A percentile compares a stretch with the other conserved stretches of the same genome.
phyloP scores from a whole-genome alignment of 371 early-diverging fungal genomes.

The Smittium culicis region DNA sequence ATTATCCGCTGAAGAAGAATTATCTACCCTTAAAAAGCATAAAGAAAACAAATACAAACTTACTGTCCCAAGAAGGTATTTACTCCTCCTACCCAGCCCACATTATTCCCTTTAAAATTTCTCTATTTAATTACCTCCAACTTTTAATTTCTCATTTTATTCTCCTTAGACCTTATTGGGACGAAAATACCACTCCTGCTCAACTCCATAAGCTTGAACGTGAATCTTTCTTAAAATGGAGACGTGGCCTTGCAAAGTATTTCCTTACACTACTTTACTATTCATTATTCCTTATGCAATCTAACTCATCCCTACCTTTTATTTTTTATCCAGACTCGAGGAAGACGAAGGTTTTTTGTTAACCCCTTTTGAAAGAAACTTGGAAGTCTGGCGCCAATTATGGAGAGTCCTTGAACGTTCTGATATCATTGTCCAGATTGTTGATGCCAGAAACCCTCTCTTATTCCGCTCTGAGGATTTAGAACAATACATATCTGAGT shows the following conservation, averaged over 20 bases:
- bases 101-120: slow-evolving; percentile 13
- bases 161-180: slow-evolving; percentile 69
- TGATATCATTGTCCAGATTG: slow-evolving; percentile 94
- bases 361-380: slow-evolving; percentile 97
- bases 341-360: slow-evolving; percentile 80
- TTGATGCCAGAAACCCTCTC: slow-evolving; percentile 97
- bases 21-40: slow-evolving; percentile 55
- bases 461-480: slow-evolving; percentile 91
- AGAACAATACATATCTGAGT: slow-evolving; percentile 77
- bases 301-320: neutral
- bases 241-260: slow-evolving; percentile 63
- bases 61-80: slow-evolving; percentile 59
- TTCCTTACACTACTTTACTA: neutral
- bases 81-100: neutral
- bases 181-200: slow-evolving; percentile 61
- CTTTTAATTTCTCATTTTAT: neutral
- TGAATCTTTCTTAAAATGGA: slow-evolving; percentile 81
- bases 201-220: slow-evolving; percentile 71
- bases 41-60: slow-evolving; percentile 51
- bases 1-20: slow-evolving; percentile 59
- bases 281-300: neutral
- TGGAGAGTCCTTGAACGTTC: slow-evolving; percentile 99
- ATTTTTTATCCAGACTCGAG: slow-evolving; percentile 36
- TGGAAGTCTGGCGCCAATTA: slow-evolving; percentile 99
- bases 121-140: neutral